Evolutionary conservation across 768 basidiomycete genomes (phyloP), one percentile per base, ranked within the genome.

Genomic region (Cystofilobasidium capitatum): DNA sequence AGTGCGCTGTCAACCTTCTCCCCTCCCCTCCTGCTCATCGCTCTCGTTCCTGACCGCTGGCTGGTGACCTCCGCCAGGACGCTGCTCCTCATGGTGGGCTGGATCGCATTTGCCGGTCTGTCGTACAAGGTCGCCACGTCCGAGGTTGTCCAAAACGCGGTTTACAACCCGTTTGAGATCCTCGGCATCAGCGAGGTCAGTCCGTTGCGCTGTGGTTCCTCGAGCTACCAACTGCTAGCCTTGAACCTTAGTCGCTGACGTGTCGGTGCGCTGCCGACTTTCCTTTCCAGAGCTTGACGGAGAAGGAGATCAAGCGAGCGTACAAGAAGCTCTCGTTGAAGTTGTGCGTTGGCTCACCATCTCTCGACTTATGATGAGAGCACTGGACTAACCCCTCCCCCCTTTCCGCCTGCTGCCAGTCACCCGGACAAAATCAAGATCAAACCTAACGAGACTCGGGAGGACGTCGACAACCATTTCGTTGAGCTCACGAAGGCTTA

Each of bases 401-500:
- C 20, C 33, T 35, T 54, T 57, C 9, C 33, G 37, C 39, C n/a
- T 45, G 5, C 26, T n/a, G 14, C 3, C 66, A 98, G 93, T 77
- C 96, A 98, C 76, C 96, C 96, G 0, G 96, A 99, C 81, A 98
- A 98, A 80, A 89, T 93, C 70, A 87, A 85, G 74, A 83, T 88
- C 13, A 82, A 85, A 0, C 83, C 81, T 2, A 91, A 96, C 74
- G 80, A 91, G 71, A 97, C 93, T 0, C 80, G 86, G 44, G 94
- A 97, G 74, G 83, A 84, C 8, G 91, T 91, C 37, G 88, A 88
- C 71, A 82, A 85, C 62, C 84, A 84, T 67, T 99, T 96, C 76
- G 89, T 98, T 26, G 84, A 89, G 26, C 81, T 99, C 44, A 98
- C 96, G 10, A 99, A 98, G 76, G 96, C 96, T 4, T 99, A 99